phyloP scores from a whole-genome alignment of 208 protist genomes.

The Crithidia expoeki region DNA sequence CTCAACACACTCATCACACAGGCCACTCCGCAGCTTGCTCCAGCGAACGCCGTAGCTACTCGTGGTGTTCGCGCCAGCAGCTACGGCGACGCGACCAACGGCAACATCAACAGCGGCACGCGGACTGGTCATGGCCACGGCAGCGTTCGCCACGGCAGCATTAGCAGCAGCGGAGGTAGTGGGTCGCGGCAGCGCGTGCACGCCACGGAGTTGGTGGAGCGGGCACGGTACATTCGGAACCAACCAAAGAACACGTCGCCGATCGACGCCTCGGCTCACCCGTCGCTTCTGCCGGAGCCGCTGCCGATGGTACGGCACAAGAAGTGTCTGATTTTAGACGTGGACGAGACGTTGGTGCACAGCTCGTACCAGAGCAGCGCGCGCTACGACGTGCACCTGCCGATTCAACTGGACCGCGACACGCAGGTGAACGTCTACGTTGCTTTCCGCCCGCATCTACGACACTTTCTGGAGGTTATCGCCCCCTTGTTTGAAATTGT shows the following conservation, averaged over 20 bases:
- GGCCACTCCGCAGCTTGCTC: constrained; percentile 8
- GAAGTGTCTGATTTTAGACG: constrained; percentile 87
- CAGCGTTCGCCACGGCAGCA: constrained; percentile 9
- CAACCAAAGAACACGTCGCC: constrained; percentile 87
- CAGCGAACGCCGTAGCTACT: neutral
- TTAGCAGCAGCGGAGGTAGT: neutral
- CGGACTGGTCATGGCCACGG: constrained; percentile 2
- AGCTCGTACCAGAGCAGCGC: constrained; percentile 69
- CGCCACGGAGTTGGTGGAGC: constrained; percentile 51
- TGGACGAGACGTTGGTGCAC: constrained; percentile 93
- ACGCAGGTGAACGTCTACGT: constrained; percentile 83
- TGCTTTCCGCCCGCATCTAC: constrained; percentile 74
- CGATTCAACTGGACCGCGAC: constrained; percentile 60
- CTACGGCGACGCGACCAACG: constrained; percentile 19
- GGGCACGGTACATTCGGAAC: constrained; percentile 53
- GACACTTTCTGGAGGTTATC: constrained; percentile 78
- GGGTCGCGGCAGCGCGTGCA: constrained; percentile 41
- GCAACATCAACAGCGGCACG: constrained; percentile 12
- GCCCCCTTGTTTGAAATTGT: constrained; percentile 85
- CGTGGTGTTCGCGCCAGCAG: constrained; percentile 3
- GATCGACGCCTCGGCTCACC: constrained; percentile 61
- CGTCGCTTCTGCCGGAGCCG: constrained; percentile 67
- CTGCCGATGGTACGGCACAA: constrained; percentile 43
- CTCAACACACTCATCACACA: constrained; percentile 27
- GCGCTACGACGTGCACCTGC: constrained; percentile 71